phyloP scores from a whole-genome alignment of 2,329 filamentous ascomycete genomes.

The Alternaria solani region DNA sequence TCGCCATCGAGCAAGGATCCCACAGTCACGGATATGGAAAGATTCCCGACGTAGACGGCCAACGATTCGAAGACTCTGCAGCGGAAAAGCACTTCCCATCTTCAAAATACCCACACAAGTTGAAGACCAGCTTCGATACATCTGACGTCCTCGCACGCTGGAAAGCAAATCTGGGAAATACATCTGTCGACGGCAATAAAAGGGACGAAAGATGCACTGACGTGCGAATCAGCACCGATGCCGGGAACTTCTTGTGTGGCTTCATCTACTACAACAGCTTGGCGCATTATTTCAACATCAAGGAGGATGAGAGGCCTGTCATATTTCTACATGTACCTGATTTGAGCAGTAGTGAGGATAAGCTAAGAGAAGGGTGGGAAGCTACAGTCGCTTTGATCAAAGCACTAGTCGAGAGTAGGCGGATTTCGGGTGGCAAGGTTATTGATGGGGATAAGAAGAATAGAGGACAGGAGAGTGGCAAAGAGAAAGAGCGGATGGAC shows the following conservation, averaged over 20 bases:
- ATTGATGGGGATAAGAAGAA: constrained; percentile 5
- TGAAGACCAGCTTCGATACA: constrained; percentile 45
- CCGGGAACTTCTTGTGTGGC: constrained; percentile 49
- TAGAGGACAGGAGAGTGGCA: neutral
- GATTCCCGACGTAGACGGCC: constrained; percentile 47
- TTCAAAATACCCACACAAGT: constrained; percentile 27
- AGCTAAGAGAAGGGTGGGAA: constrained; percentile 36
- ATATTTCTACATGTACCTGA: constrained; percentile 49
- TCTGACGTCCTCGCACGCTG: constrained; percentile 45
- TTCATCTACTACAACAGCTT: constrained; percentile 50
- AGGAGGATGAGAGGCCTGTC: constrained; percentile 38
- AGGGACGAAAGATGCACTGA: constrained; percentile 22
- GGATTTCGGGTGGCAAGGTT: constrained; percentile 26
- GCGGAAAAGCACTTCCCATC: constrained; percentile 29
- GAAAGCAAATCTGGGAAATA: constrained; percentile 27
- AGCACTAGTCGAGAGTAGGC: constrained; percentile 44
- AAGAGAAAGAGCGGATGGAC: constrained; percentile 7
- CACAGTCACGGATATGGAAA: constrained; percentile 39
- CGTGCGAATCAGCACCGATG: constrained; percentile 41
- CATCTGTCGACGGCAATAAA: neutral
- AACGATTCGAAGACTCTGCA: constrained; percentile 30
- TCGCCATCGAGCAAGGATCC: constrained; percentile 46
- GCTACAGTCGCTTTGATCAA: constrained; percentile 45
- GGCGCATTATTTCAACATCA: constrained; percentile 37
- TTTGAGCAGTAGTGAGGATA: constrained; percentile 37